Evolutionary conservation across 1,284 basidiomycete species (phyloP).

Genomic region (Tylopilus orsonianus): DNA sequence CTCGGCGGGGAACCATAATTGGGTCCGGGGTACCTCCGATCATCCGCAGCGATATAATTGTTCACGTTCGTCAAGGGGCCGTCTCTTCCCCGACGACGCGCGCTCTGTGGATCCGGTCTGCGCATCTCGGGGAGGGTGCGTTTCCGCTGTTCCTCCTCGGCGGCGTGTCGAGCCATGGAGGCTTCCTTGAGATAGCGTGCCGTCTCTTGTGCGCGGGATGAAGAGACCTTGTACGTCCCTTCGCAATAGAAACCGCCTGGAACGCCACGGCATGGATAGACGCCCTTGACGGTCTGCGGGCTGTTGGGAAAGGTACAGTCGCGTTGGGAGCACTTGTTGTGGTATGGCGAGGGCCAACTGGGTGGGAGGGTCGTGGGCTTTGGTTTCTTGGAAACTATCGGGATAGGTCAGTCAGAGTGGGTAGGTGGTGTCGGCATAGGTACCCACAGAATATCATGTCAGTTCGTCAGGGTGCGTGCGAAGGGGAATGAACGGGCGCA

Average conservation of each 20-base stretch:
- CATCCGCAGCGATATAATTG: constrained; percentile 5
- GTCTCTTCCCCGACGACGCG: constrained; percentile 22
- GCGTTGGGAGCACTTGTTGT: constrained; percentile 39
- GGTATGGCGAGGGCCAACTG: constrained; percentile 40
- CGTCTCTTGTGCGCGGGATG: constrained; percentile 35
- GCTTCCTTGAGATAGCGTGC: constrained; percentile 33
- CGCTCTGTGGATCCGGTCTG: constrained; percentile 22
- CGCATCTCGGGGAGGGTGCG: constrained; percentile 30
- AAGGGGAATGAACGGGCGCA: neutral
- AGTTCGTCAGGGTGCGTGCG: constrained; percentile 17
- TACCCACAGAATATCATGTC: constrained; percentile 35
- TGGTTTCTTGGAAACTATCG: constrained; percentile 30
- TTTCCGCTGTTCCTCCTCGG: constrained; percentile 32
- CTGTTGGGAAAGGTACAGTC: constrained; percentile 37
- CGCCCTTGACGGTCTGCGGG: constrained; percentile 38
- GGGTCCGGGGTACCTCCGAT: neutral
- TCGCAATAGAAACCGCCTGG: constrained; percentile 36
- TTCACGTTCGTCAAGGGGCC: neutral
- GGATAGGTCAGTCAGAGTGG: neutral
- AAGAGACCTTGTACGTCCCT: constrained; percentile 38
- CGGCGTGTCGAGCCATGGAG: constrained; percentile 20
- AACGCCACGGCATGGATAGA: constrained; percentile 36
- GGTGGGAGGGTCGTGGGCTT: constrained; percentile 30
- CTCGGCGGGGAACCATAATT: constrained; percentile 4
- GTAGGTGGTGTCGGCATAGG: neutral